These are phyloP conservation scores for Sporothrix variecibatus DNA, from an alignment of 2,329 filamentous ascomycete genomes.

Conservation along the genomic window DNA sequence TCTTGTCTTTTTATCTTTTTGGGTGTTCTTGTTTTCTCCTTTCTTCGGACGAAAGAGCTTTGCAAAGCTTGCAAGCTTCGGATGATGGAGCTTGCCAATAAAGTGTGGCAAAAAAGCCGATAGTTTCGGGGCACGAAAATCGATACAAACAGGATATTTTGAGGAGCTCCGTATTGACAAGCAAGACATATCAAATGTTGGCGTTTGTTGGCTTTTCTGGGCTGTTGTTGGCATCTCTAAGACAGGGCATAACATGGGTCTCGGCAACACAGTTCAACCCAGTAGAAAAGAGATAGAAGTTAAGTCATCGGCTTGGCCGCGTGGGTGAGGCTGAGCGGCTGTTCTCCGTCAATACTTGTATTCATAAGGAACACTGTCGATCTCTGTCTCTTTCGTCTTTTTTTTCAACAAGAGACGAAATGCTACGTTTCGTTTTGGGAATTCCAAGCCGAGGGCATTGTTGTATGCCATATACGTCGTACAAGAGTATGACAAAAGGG, in stretches of 20 bases:
- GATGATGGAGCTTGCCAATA: background rate
- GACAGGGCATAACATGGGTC: background rate
- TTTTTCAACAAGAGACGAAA: background rate
- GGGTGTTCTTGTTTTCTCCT: background rate
- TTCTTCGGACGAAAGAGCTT: background rate
- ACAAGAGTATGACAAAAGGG: background rate
- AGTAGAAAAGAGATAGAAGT: too few relatives aligned
- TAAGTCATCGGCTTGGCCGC: background rate
- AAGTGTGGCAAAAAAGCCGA: background rate
- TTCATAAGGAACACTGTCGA: background rate
- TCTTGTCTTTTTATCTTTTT: background rate
- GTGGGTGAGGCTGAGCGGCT: background rate
- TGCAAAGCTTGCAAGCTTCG: background rate
- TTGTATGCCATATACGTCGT: background rate
- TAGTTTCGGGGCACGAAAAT: background rate
- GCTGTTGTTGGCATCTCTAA: background rate
- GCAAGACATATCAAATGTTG: background rate
- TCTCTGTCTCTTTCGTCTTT: background rate
- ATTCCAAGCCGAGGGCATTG: background rate
- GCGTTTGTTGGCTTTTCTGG: background rate
- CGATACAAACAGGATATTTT: background rate
- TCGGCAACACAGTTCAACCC: background rate
- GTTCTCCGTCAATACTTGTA: background rate
- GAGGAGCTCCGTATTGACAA: background rate
- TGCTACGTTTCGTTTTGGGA: constrained; percentile 6